Evolutionary conservation across 257 asterid species (phyloP), one percentile per base, ranked within the genome.

Genomic region (Solanum etuberosum): DNA sequence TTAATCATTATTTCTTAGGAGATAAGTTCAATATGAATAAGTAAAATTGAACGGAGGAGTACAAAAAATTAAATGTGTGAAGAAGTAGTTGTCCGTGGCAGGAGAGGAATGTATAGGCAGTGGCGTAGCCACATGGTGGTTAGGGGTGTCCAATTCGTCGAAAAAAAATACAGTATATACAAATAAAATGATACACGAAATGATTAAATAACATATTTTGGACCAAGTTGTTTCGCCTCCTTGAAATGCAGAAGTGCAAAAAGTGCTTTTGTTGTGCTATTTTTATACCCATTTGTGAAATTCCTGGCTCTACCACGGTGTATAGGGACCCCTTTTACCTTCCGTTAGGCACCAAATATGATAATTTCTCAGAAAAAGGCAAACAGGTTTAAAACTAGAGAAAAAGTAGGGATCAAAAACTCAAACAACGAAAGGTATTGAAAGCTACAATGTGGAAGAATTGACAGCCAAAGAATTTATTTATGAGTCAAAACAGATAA

Each of bases 401-500:
- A 76, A 76, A 76, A 38, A 40, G 23, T 76, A n/a, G 59, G 23
- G 59, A 40, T 76, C 35, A 40, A 40, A 76, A 73, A 37, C 82
- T 73, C 82, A 11, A 76, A 76, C 57, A 13, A 76, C 23, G 13
- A 38, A 76, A 40, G 32, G 11, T 13, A 76, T 40, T 76, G 35
- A 76, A 76, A 76, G 12, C 35, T n/a, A 76, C 25, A 40, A 42
- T 77, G n/a, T 77, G 14, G 25, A 42, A 42, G 84, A 76, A 76
- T 38, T 76, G 65, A 54, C 65, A 7, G 25, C 11, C 25, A 20
- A 20, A 57, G 2, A 7, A 63, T n/a, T 11, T 63, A 74, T 74
- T 74, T 74, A 37, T 11, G 20, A 37, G 82, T 23, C 83, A 23
- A 38, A 38, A 76, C 35, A 76, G 34, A 76, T 40, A 42, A 78